Base-by-base conservation (phyloP, 2,329 filamentous ascomycete genomes). In the Exophiala dermatitidis region DNA sequence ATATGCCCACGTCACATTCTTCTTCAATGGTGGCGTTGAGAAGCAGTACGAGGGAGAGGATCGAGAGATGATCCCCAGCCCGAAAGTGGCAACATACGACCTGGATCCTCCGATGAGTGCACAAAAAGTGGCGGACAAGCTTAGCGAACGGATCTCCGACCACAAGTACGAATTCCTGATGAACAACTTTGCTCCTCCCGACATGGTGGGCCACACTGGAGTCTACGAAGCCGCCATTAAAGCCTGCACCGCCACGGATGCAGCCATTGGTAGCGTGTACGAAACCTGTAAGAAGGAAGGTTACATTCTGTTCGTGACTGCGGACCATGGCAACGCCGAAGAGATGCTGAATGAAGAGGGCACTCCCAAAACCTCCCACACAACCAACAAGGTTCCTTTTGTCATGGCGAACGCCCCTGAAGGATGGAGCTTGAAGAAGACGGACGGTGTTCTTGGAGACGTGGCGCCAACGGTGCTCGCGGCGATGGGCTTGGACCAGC, bases 121-220 rank as follows among this genome's bases (percentile, higher is more conserved):
- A 62, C 88, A 85, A 63, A 86, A 80, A 42, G 93, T 98, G 9
- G 93, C 88, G 46, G 80, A 94, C 66, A 91, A 95, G 76, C 86
- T 95, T 55, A 82, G 77, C 71, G 93, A 96, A 78, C 84, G 90
- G 54, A 85, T 98, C 62, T 81, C 72, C 29, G 88, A 94, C 71
- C 82, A 85, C 67, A 83, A 87, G 68, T 96, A 90, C 74, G 90
- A 93, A 68, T 97, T 98, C 68, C 79, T 98, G 72, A 98, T 98
- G 93, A 96, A 97, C 84, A 98, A 98, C 83, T 97, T 98, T 73
- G 93, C 93, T 40, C 93, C 93, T 40, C 93, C 93, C 12, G 93
- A 98, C 75, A 98, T 98, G 93, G 93, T 98, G 61, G 93, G 93
- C 63, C 93, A 98, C 77, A 98, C 93, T 7, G 93, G 93, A 68